Evolutionary conservation across 2,329 filamentous ascomycete genomes (phyloP), one percentile per base, ranked within the genome.

Genomic region (Claviceps sorghi): DNA sequence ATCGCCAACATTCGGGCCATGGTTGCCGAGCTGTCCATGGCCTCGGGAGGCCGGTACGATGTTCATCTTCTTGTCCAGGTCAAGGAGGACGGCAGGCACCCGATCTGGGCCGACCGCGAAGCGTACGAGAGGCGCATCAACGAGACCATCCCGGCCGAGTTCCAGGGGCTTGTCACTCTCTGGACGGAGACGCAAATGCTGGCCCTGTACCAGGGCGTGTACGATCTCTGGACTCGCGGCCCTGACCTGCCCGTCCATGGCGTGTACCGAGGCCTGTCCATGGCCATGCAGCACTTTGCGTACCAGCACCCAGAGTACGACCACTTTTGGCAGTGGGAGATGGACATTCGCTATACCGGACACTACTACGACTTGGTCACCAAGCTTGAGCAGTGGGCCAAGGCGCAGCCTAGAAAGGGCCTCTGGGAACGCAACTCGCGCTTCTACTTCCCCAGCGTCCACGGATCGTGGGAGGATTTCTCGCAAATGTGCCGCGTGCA

Each of bases 181-280:
- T 98, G 93, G 93, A 93, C 88, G 0, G 89, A 95, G 67, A 84
- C 85, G 26, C 89, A 96, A 67, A 96, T 97, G 89, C 76, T 84
- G 51, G 79, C 89, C 53, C 77, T 95, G 60, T 98, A 97, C 67
- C 86, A 93, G 50, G 88, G 86, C 48, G 82, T 95, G 29, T 83
- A 88, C 62, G 88, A 94, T 56, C 80, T 86, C 46, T 89, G 82
- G 67, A 70, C 72, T 44, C 74, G 77, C 17, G 80, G 79, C 0
- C 77, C 77, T 1, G 75, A 85, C 49, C 75, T 94, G 52, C 86
- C 87, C 1, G 82, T 95, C 1, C 90, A 97, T 65, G 90, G 90
- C 19, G 88, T 94, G 9, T 97, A 97, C 69, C 85, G 93, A 50
- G 90, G 88, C 52, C 80, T 93, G 10, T 88, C 89, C 61, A 95